These are phyloP conservation scores for Arabidopsis hybrid DNA, from an alignment of 441 rosid species.

Conservation along the genomic window DNA sequence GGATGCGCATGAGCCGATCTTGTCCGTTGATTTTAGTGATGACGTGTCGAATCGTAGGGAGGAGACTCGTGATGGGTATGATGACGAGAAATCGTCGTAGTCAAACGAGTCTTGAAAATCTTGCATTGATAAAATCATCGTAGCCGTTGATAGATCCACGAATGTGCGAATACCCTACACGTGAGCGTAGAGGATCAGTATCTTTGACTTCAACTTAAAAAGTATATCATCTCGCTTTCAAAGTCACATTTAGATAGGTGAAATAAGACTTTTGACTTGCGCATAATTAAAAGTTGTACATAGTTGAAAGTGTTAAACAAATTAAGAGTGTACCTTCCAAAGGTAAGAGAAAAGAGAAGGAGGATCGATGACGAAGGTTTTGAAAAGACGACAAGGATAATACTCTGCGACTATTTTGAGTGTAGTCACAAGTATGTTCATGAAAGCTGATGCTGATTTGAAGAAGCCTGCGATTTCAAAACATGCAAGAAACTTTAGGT, in stretches of 20 bases:
- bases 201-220: neutral
- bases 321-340: conserved; percentile 72
- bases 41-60: conserved; percentile 86
- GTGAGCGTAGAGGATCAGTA: conserved; percentile 28
- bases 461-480: conserved; percentile 70
- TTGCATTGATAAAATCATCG: conserved; percentile 67
- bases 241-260: conserved; percentile 23
- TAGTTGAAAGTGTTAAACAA: neutral
- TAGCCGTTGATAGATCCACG: conserved; percentile 78
- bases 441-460: conserved; percentile 93
- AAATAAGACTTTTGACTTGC: conserved; percentile 39
- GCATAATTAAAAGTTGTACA: neutral
- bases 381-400: conserved; percentile 83
- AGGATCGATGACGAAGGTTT: conserved; percentile 89
- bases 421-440: conserved; percentile 74
- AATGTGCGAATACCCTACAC: conserved; percentile 91
- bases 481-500: neutral
- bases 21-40: conserved; percentile 66
- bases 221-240: neutral
- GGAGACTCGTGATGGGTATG: conserved; percentile 78
- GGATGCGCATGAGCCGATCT: conserved; percentile 68
- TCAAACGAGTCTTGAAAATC: conserved; percentile 80
- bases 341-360: conserved; percentile 90
- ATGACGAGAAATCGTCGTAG: conserved; percentile 67
- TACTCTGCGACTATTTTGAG: conserved; percentile 86